Evolutionary conservation across 2,329 filamentous ascomycete species (phyloP).

Genomic region (Zalaria obscura): DNA sequence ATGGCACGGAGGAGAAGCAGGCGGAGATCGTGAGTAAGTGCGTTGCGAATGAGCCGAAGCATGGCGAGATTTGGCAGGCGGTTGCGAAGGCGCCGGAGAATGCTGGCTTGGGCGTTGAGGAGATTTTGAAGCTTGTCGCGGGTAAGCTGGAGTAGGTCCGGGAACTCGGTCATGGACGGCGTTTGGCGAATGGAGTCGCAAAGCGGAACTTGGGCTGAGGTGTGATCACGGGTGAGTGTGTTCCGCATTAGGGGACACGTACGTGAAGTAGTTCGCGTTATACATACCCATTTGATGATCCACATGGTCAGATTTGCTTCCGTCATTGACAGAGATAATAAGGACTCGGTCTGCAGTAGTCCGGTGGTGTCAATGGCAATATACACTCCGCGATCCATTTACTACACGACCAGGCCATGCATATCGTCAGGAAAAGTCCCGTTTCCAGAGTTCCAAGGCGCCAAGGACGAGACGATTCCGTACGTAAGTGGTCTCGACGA

Average conservation of each 20-base stretch:
- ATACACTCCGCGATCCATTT: neutral
- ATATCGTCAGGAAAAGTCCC: neutral
- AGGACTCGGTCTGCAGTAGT: no score
- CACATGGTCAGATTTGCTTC: no score
- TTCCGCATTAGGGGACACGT: no score
- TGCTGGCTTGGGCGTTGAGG: constrained; percentile 58
- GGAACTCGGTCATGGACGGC: no score
- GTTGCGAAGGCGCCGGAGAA: constrained; percentile 79
- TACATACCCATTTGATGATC: no score
- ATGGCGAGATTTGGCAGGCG: constrained; percentile 84
- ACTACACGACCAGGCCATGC: neutral
- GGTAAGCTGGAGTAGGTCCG: constrained; percentile 30
- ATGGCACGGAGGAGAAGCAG: constrained; percentile 89
- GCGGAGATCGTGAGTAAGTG: constrained; percentile 73
- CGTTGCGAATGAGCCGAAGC: constrained; percentile 68
- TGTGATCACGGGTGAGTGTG: no score
- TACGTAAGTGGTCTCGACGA: neutral
- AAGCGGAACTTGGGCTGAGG: no score
- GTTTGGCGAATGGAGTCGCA: no score
- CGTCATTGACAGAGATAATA: no score
- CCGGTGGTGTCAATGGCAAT: neutral
- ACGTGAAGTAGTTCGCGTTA: no score
- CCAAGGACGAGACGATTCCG: neutral
- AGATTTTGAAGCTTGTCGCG: constrained; percentile 69
- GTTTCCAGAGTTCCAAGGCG: neutral